Evolutionary conservation across 2,329 filamentous ascomycete genomes (phyloP), one percentile per base, ranked within the genome.

Genomic region (Cadophora sp.): DNA sequence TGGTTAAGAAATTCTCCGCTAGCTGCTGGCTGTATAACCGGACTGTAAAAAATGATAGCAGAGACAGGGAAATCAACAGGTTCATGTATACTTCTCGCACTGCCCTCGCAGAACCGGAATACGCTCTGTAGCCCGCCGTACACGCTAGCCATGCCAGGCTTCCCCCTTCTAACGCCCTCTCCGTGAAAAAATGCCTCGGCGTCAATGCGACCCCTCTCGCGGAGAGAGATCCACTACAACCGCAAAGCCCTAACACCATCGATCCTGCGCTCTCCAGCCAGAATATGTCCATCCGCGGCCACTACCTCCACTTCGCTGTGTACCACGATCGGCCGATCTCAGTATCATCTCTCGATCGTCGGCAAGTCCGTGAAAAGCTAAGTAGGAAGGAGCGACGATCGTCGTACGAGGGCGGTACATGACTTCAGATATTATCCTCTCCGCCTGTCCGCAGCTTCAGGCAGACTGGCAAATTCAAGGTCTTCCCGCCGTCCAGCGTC

Each of bases 241-340:
- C 68, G 43, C 60, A 59, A 69, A 59, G 48, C n/a, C 64, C 43
- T 70, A 46, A 53, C 14, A 66, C 68, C 66, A 29, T 69, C 62
- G 26, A 73, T 71, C 68, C 66, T 71, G 60, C 71, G 60, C 66
- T 73, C 66, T 70, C 27, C 59, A 67, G 46, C 64, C 62, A 58
- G 66, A 70, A 68, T 51, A 71, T 70, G 64, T 62, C 62, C 40
- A 66, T 72, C 66, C 58, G 66, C 48, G 31, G 65, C 67, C 26
- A 61, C 48, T 51, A 69, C 62, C 60, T 67, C 67, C 55, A 69
- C 66, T 71, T 67, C 62, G 61, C 62, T 73, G 37, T 68, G 22
- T 50, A 71, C 58, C 62, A 72, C 64, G 53, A 71, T 71, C 67
- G 60, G 58, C 67, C 31, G 31, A 34, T 34, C 31, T 9, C 31